Evolutionary conservation across 805 yeast species (phyloP), one percentile per base, ranked within the genome.

Genomic region (Kodamaea neixiangensis): DNA sequence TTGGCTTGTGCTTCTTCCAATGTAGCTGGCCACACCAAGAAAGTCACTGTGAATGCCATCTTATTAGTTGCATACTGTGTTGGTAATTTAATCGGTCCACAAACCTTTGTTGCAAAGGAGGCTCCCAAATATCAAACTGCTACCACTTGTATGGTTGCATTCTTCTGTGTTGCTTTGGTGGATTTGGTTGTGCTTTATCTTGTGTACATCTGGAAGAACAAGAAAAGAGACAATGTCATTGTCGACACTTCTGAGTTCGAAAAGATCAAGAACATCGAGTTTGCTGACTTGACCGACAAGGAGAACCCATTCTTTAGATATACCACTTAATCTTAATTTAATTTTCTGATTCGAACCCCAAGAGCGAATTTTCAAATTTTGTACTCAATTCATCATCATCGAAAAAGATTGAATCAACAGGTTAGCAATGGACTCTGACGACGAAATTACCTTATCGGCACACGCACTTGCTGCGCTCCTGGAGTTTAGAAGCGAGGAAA

Each of bases 401-500:
- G 18, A 18, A 14, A 34, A n/a, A 13, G 38, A 33, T 19, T 34
- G 40, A n/a, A 33, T 15, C 14, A 25, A 25, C 31, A 25, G 10
- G 13, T 25, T 7, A 25, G 31, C 13, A 25, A 72, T 69, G 71
- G 74, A 70, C 47, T 71, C 73, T 1, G 77, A 74, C 58, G 77
- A 71, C 61, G 78, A 71, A 48, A 66, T 81, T 31, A 64, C 74
- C 1, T 66, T 81, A 41, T 79, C 84, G 1, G 66, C 77, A 1
- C 70, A 72, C 55, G 76, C 85, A 5, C 62, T 81, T 50, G 83
- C 80, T 3, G 85, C 85, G 1, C 69, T 81, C 46, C 82, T 78
- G 55, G 87, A 85, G 61, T 91, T 90, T 62, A 78, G 75, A 58
- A 67, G 68, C 39, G 90, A 91, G 61, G 89, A 90, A 61, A 64